Percentiles rank a stretch among this genome's conserved stretches.
These are phyloP conservation scores for Xylariaceae sp. DNA, from an alignment of 2,329 filamentous ascomycete genomes.

Conservation along the genomic window DNA sequence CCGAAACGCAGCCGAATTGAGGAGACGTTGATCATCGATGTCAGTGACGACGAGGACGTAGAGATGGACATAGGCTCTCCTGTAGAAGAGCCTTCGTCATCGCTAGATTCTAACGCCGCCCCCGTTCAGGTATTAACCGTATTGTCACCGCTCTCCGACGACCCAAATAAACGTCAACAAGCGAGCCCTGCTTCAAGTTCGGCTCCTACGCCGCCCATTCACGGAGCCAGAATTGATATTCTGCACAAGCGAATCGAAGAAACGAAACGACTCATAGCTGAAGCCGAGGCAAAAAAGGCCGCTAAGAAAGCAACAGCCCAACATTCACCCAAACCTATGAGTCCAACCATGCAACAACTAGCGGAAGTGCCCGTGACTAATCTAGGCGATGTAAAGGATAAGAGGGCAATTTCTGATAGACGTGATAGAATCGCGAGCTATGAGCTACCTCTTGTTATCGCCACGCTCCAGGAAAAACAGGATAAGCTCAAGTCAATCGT, in stretches of 20 bases:
- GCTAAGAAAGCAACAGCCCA: slow-evolving; percentile 24
- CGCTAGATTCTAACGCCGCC: slow-evolving; percentile 30
- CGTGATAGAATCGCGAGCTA: slow-evolving; percentile 38
- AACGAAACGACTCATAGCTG: slow-evolving; percentile 56
- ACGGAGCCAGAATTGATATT: slow-evolving; percentile 29
- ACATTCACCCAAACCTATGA: slow-evolving; percentile 23
- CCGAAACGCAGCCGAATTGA: slow-evolving; percentile 55
- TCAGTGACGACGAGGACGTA: slow-evolving; percentile 69
- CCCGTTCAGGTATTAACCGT: slow-evolving; percentile 37
- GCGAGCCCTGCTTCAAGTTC: slow-evolving; percentile 38
- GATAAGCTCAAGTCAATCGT: slow-evolving; percentile 45
- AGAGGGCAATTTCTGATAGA: slow-evolving; percentile 17
- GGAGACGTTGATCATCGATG: slow-evolving; percentile 68
- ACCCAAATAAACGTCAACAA: slow-evolving; percentile 37
- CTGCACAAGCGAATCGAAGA: slow-evolving; percentile 52
- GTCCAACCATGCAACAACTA: slow-evolving; percentile 16
- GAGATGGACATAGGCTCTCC: slow-evolving; percentile 64
- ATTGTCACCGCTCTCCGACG: slow-evolving; percentile 43
- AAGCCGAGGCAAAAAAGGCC: slow-evolving; percentile 52
- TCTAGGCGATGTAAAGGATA: slow-evolving; percentile 10
- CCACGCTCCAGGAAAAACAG: slow-evolving; percentile 42
- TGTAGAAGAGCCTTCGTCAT: slow-evolving; percentile 38
- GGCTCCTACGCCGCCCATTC: slow-evolving; percentile 34
- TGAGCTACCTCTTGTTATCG: slow-evolving; percentile 39
- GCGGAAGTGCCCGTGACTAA: slow-evolving; percentile 14